phyloP scores from a whole-genome alignment of 768 basidiomycete species.

The Termitomyces eurrhizus region DNA sequence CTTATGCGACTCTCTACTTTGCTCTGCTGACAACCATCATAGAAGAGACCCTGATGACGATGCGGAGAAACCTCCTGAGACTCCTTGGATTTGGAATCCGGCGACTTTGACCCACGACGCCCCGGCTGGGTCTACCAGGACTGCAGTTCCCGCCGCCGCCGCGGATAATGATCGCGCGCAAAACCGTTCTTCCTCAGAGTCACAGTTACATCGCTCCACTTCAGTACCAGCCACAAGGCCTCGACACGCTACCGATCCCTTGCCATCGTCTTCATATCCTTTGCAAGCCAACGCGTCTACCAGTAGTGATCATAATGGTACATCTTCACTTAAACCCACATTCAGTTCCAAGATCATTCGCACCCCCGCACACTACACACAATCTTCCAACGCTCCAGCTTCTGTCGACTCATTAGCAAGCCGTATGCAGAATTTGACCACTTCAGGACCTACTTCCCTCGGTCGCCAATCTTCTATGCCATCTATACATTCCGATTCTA shows the following conservation, averaged over 20 bases:
- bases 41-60: constrained; percentile 32
- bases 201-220: constrained; percentile 9
- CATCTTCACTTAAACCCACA: constrained; percentile 48
- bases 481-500: constrained; percentile 6
- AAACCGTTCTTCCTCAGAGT: constrained; percentile 21
- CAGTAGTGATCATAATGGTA: constrained; percentile 10
- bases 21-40: not conserved
- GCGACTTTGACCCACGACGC: constrained; percentile 34
- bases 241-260: constrained; percentile 16
- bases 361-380: constrained; percentile 53
- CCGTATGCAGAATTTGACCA: constrained; percentile 26
- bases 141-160: constrained; percentile 14
- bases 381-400: constrained; percentile 14
- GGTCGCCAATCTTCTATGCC: constrained; percentile 34
- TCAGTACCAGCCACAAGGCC: not conserved
- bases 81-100: constrained; percentile 78
- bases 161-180: constrained; percentile 15
- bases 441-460: constrained; percentile 15
- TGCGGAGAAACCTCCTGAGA: constrained; percentile 30
- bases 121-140: constrained; percentile 9
- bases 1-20: not conserved
- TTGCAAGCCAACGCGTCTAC: not conserved
- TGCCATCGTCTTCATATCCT: constrained; percentile 3
- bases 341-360: constrained; percentile 69
- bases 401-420: constrained; percentile 22